These are phyloP conservation scores for Huiozyma sinensis DNA, from an alignment of 805 yeast species.

Conservation along the genomic window DNA sequence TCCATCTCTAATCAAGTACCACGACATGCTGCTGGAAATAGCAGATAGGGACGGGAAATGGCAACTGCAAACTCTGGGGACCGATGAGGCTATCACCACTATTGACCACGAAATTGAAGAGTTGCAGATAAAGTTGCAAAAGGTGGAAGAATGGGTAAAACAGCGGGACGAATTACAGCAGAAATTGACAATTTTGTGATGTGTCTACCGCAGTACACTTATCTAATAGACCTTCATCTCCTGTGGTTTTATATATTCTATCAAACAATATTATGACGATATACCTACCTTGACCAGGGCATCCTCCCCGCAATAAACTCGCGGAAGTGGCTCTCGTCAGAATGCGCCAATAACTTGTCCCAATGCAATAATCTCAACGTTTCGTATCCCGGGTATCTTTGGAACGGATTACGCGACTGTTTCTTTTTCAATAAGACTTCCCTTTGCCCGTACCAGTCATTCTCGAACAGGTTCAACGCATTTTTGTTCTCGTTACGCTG, in stretches of 20 bases:
- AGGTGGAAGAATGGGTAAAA: conserved; percentile 46
- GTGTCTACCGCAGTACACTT: background rate
- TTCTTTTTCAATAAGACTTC: conserved; percentile 39
- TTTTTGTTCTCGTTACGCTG: conserved; percentile 36
- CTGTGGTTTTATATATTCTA: background rate
- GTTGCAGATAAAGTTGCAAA: conserved; percentile 48
- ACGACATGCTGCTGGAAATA: conserved; percentile 62
- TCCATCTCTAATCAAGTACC: conserved; percentile 75
- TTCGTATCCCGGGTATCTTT: conserved; percentile 31
- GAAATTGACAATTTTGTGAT: conserved; percentile 24
- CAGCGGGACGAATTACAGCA: conserved; percentile 49
- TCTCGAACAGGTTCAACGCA: conserved; percentile 44
- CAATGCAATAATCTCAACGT: conserved; percentile 5
- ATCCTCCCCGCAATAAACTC: conserved; percentile 16
- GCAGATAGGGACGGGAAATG: conserved; percentile 47
- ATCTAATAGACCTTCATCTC: background rate
- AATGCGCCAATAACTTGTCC: conserved; percentile 8
- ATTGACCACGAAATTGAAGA: conserved; percentile 68
- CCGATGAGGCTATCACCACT: conserved; percentile 53
- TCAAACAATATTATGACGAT: background rate
- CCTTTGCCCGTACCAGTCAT: conserved; percentile 49
- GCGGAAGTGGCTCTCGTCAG: conserved; percentile 14
- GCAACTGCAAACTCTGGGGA: conserved; percentile 54
- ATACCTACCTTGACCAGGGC: conserved; percentile 21
- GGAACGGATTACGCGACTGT: conserved; percentile 45